Base-by-base conservation (phyloP, 2,329 filamentous ascomycete genomes). In the Coniella vitis region DNA sequence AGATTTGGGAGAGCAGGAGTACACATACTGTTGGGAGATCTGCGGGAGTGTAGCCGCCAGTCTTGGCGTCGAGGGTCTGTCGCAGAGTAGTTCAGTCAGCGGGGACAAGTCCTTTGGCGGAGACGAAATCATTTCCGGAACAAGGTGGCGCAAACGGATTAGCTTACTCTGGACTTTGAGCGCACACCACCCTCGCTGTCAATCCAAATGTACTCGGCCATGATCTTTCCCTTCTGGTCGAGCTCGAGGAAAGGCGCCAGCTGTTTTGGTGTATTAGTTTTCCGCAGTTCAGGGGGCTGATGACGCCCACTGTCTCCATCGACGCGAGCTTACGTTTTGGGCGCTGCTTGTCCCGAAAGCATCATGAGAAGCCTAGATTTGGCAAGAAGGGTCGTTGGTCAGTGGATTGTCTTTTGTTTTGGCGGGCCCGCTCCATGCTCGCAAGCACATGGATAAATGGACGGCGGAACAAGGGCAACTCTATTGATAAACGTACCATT, bases 191-290 rank as follows among this genome's bases (percentile, higher is more conserved):
- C 90, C 57, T 74, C 71, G 57, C 86, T 77, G 65, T 96, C 90
- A 67, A 96, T 86, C 91, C 91, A 96, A 77, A 96, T 83, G 74
- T 96, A 96, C 75, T 96, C 91, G 65, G 90, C 91, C 71, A 95
- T 93, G 66, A 94, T 77, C 61, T 74, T 75, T 69, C 90, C 90
- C 69, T 86, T 87, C 76, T 97, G 91, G 69, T 90, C 85, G 63
- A 97, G 87, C 64, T 77, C 76, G 73, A 93, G 82, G 79, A 91
- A 97, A 73, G 96, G 96, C 70, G 85, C 75, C 69, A 96, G 83
- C 89, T 95, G 70, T 62, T 22, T n/a, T 22, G 22, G 56, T 45
- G 46, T 16, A 36, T 53, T 49, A 35, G 52, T 48, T 29, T 29
- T 9, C 52, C 54, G 38, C 43, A 34, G 21, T 41, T 17, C 34